A percentile compares a stretch with the other conserved stretches of the same genome.
These are phyloP conservation scores for Saururus chinensis DNA, from an alignment of 164 flowering plant species.

Conservation along the genomic window DNA sequence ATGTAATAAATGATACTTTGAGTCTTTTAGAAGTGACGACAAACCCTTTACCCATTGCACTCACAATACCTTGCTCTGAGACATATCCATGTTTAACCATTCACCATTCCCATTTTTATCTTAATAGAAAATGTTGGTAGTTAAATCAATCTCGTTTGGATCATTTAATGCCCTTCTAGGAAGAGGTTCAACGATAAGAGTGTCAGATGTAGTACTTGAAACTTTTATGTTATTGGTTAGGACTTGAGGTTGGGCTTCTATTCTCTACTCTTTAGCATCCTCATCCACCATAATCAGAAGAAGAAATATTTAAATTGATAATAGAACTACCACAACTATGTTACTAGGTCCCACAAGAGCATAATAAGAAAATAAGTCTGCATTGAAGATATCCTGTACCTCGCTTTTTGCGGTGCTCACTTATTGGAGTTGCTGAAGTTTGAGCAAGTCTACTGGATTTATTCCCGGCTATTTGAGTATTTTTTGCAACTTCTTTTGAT, in stretches of 20 bases:
- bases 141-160: slow-evolving; percentile 20
- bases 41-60: too few species aligned
- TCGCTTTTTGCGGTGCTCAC: slow-evolving; percentile 31
- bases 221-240: slow-evolving; percentile 38
- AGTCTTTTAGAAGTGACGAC: too few species aligned
- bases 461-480: slow-evolving; percentile 25
- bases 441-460: slow-evolving; percentile 24
- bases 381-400: slow-evolving; percentile 5
- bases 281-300: too few species aligned
- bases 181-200: slow-evolving; percentile 25
- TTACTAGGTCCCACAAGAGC: slow-evolving; percentile 27
- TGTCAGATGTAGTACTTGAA: slow-evolving; percentile 26
- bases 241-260: too few species aligned
- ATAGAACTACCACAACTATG: too few species aligned
- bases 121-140: slow-evolving; percentile 24
- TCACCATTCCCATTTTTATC: slow-evolving; percentile 44
- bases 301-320: too few species aligned
- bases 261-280: too few species aligned
- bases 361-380: slow-evolving; percentile 6
- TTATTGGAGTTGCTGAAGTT: slow-evolving; percentile 12
- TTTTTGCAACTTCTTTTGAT: slow-evolving; percentile 36
- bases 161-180: slow-evolving; percentile 23
- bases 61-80: slow-evolving; percentile 35
- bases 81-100: slow-evolving; percentile 27
- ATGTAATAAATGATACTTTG: too few species aligned